phyloP scores from a whole-genome alignment of 2,329 filamentous ascomycete species.

The Pseudogymnoascus sp. region DNA sequence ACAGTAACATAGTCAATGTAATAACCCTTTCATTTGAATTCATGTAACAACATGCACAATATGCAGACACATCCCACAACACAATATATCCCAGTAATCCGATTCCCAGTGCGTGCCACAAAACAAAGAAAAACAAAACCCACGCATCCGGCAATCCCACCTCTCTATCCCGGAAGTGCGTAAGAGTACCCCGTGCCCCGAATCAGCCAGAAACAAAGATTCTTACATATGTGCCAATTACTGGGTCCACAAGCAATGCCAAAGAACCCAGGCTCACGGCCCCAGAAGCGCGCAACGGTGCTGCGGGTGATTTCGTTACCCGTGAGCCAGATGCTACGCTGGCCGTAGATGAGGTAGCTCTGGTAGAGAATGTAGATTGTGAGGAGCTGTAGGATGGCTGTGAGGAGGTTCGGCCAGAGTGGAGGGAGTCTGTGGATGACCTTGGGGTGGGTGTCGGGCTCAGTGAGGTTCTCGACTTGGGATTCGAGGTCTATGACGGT shows the following conservation, averaged over 20 bases:
- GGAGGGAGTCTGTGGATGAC: background rate
- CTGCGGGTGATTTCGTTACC: background rate
- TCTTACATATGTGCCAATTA: background rate
- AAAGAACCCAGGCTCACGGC: background rate
- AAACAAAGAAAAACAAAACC: background rate
- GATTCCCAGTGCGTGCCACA: background rate
- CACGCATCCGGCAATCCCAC: background rate
- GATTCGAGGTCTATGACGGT: background rate
- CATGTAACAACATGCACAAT: background rate
- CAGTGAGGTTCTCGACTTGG: background rate
- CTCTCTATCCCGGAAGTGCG: background rate
- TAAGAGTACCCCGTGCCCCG: background rate
- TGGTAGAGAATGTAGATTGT: background rate
- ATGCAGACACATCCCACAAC: background rate
- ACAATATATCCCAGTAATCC: background rate
- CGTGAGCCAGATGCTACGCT: background rate
- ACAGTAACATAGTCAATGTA: background rate
- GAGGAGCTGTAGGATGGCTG: background rate
- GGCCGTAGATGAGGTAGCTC: background rate
- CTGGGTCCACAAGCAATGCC: too few species aligned
- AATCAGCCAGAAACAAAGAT: background rate
- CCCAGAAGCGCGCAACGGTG: background rate
- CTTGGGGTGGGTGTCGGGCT: background rate
- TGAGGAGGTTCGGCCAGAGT: background rate
- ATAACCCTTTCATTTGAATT: constrained; percentile 7